Evolutionary conservation across 768 basidiomycete species (phyloP), one percentile per base, ranked within the genome.

Genomic region (Fomitopsis pulvina): DNA sequence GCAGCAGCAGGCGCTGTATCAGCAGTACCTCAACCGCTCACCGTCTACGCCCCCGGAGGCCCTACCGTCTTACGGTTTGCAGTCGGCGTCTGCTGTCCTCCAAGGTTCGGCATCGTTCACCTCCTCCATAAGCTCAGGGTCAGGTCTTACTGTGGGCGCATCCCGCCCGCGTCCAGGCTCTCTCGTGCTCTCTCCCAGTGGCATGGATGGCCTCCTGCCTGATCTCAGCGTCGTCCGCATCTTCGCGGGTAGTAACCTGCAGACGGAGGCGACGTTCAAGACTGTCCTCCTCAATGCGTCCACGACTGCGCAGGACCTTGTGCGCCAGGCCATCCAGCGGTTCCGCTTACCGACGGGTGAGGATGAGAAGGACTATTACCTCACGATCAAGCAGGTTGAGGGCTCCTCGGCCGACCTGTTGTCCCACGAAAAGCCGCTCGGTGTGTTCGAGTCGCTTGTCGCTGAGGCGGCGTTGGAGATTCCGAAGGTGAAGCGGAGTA

Each of bases 201-300:
- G 79, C 22, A 70, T 77, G 60, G 82, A 87, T 58, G 81, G 76
- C 6, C 78, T 81, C 49, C 79, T 88, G 3, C 90, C 88, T 0
- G 85, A 93, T 47, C 78, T 99, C 48, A 96, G 87, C 58, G 96
- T 99, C 53, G 85, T 99, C 45, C 88, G 96, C 22, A 83, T 99
- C 32, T 99, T 99, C 62, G 94, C 95, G 0, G 96, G 95, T 25
- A 82, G 86, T 56, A 77, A 90, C 56, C 64, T 98, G 55, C 84
- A 92, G 63, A 91, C 92, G 0, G 94, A 98, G 59, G 92, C 93
- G 2, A 96, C 95, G 4, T 99, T 99, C 78, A 98, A 98, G 72
- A 98, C 96, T 5, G 96, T 95, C 1, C 69, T 98, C 16, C 77
- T 98, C 49, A 97, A 94, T 60, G 72, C 87, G 4, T 83, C 82